Percentiles rank a stretch among this genome's conserved stretches.
Evolutionary conservation across 2,329 filamentous ascomycete genomes (phyloP).

Genomic region (Ciborinia camelliae): DNA sequence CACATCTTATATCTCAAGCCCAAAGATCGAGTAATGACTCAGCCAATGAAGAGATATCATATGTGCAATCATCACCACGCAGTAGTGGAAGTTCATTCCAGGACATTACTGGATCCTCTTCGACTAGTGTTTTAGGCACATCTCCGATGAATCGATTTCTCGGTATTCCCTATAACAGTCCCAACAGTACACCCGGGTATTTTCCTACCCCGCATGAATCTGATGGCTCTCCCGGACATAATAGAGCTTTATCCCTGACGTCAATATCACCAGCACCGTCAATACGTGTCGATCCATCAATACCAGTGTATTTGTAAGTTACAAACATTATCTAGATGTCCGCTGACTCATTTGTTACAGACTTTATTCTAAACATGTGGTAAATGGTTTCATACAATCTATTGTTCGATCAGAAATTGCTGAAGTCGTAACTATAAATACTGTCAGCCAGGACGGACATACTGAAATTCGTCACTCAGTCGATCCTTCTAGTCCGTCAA

Average conservation of each 20-base stretch:
- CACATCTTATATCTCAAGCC: constrained; percentile 3
- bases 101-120: neutral
- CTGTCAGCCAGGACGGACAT: constrained; percentile 21
- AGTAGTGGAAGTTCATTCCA: constrained; percentile 36
- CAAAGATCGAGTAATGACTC: neutral
- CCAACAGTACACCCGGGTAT: constrained; percentile 18
- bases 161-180: constrained; percentile 19
- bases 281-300: constrained; percentile 19
- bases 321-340: neutral
- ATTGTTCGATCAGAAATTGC: constrained; percentile 23
- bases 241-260: constrained; percentile 22
- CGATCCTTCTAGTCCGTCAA: constrained; percentile 17
- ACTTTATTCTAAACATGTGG: constrained; percentile 19
- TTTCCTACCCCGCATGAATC: constrained; percentile 1
- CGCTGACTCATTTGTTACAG: constrained; percentile 3
- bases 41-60: neutral
- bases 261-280: constrained; percentile 21
- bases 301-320: constrained; percentile 24
- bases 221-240: constrained; percentile 10
- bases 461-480: constrained; percentile 25
- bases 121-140: neutral
- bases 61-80: constrained; percentile 1
- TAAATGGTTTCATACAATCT: constrained; percentile 22
- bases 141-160: constrained; percentile 14
- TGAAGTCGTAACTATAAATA: constrained; percentile 23